A percentile compares a stretch with the other conserved stretches of the same genome.
These are phyloP conservation scores for Bipolaris zeicola DNA, from an alignment of 2,329 filamentous ascomycete species.

Conservation along the genomic window DNA sequence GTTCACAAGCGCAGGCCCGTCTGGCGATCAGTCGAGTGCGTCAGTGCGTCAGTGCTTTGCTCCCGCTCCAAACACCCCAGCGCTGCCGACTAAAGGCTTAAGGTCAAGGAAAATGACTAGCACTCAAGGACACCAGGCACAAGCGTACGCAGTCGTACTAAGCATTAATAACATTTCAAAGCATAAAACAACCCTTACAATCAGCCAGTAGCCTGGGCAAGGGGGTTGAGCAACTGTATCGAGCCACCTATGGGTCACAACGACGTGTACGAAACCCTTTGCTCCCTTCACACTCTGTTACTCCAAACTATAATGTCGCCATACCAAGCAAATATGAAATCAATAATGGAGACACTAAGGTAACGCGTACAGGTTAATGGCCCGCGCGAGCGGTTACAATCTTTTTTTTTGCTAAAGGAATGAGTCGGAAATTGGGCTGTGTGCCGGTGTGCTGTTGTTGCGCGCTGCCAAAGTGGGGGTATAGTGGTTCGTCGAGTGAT, in stretches of 20 bases:
- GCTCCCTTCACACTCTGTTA: conserved; percentile 19
- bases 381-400: conserved; percentile 52
- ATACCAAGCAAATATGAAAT: conserved; percentile 6
- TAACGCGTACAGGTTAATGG: conserved; percentile 38
- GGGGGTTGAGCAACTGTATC: conserved; percentile 20
- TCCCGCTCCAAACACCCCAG: conserved; percentile 3
- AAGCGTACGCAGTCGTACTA: conserved; percentile 7
- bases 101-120: conserved; percentile 7
- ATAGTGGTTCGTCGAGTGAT: conserved; percentile 38
- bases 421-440: conserved; percentile 17
- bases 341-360: conserved; percentile 12
- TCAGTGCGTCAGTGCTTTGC: conserved; percentile 6
- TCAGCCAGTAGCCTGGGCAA: conserved; percentile 16
- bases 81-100: neutral
- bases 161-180: conserved; percentile 19
- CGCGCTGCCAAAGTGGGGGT: conserved; percentile 33
- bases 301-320: conserved; percentile 11
- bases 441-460: conserved; percentile 8
- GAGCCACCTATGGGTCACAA: conserved; percentile 26
- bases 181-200: conserved; percentile 14
- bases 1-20: conserved; percentile 19
- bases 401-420: conserved; percentile 41
- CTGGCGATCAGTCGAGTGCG: conserved; percentile 5
- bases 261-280: conserved; percentile 21
- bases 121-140: conserved; percentile 1